phyloP scores from a whole-genome alignment of 2,329 filamentous ascomycete genomes.

The Stachybotrys chlorohalonatus region DNA sequence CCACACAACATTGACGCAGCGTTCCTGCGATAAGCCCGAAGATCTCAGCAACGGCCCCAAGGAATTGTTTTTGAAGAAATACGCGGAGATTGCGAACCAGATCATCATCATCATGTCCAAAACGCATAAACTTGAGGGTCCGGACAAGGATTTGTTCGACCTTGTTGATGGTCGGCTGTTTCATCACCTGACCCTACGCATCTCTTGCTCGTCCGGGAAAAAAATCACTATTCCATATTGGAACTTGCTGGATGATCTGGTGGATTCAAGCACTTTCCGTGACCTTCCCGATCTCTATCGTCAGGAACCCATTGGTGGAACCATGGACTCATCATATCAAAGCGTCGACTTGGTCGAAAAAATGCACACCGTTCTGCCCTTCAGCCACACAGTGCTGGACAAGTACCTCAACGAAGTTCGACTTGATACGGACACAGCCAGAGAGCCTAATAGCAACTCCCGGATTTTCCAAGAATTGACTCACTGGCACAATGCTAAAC shows the following conservation, averaged over 20 bases:
- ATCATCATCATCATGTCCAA: slow-evolving; percentile 1
- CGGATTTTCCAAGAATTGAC: slow-evolving; percentile 37
- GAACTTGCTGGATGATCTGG: not conserved
- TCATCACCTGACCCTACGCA: slow-evolving; percentile 3
- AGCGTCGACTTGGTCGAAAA: not conserved
- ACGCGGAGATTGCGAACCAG: slow-evolving; percentile 12
- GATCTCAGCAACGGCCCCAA: not conserved
- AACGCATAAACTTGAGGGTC: not conserved
- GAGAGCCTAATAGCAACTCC: slow-evolving; percentile 11
- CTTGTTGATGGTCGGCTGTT: slow-evolving; percentile 22
- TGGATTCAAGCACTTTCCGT: not conserved
- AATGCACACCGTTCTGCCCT: slow-evolving; percentile 28
- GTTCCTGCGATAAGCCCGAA: not conserved
- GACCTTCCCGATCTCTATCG: too few species aligned
- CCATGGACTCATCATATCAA: not conserved
- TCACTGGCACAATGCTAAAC: slow-evolving; percentile 57
- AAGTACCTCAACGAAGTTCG: slow-evolving; percentile 32
- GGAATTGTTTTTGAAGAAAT: slow-evolving; percentile 6
- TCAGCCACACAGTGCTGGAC: slow-evolving; percentile 37
- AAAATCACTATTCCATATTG: too few species aligned
- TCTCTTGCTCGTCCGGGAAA: not conserved
- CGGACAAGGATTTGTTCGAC: slow-evolving; percentile 19
- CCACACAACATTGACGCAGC: not conserved
- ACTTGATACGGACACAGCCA: slow-evolving; percentile 19
- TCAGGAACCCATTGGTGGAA: too few species aligned